These are phyloP conservation scores for Didymella segeticola DNA, from an alignment of 2,329 filamentous ascomycete genomes.

Conservation along the genomic window DNA sequence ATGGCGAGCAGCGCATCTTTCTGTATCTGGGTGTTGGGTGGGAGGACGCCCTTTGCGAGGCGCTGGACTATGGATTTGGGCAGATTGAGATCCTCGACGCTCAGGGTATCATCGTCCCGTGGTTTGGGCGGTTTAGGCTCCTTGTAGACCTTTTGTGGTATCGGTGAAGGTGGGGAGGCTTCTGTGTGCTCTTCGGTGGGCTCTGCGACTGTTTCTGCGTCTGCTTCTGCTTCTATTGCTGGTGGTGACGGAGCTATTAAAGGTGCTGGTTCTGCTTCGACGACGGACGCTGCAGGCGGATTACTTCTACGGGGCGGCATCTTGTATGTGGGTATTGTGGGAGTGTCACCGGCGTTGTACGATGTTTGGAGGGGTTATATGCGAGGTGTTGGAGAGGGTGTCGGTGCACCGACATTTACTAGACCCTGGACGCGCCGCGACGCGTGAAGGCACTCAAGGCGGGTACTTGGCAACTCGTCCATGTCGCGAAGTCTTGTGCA, in stretches of 20 bases:
- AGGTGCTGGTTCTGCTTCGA: conserved; percentile 35
- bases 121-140: conserved; percentile 15
- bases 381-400: conserved; percentile 20
- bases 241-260: conserved; percentile 1
- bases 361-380: conserved; percentile 12
- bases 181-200: not conserved
- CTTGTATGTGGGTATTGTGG: conserved; percentile 12
- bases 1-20: conserved; percentile 81
- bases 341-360: conserved; percentile 2
- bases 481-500: conserved; percentile 7
- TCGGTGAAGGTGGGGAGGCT: conserved; percentile 8
- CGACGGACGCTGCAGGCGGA: conserved; percentile 49
- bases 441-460: not conserved
- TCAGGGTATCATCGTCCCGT: conserved; percentile 49
- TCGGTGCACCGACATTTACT: conserved; percentile 24
- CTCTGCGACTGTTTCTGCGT: not conserved
- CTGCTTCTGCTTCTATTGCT: not conserved
- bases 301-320: conserved; percentile 60
- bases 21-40: conserved; percentile 82
- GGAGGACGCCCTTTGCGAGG: conserved; percentile 79
- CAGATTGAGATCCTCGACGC: conserved; percentile 70
- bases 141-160: conserved; percentile 14
- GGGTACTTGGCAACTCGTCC: conserved; percentile 9
- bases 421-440: conserved; percentile 16
- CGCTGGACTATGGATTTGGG: conserved; percentile 83